Evolutionary conservation across 805 yeast species (phyloP), one percentile per base, ranked within the genome.

Genomic region (Cyberlindnera veronae): DNA sequence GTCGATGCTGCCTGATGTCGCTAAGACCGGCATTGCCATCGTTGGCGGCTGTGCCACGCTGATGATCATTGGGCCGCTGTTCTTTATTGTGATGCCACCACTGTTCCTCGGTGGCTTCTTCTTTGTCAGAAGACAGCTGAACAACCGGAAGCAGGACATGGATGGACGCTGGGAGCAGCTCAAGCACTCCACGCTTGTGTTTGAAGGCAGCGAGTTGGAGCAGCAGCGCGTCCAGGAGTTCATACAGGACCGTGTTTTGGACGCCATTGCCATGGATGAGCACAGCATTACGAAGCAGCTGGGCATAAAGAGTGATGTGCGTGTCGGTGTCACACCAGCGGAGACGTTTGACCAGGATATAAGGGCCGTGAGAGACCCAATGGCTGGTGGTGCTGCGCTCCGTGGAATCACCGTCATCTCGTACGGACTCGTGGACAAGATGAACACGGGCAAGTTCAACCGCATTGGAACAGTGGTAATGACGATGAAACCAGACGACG

Each of bases 21-120:
- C 37, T 4, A 47, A 41, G 30, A 35, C 46, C 2, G 44, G 32
- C 3, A n/a, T 44, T 6, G 42, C 35, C 3, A 19, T 44, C 4
- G 18, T 47, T 12, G 48, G 46, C 2, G 46, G 45, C 9, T 44
- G 51, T 21, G 48, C 46, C 5, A 29, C 38, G 9, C 29, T 47
- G 16, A 44, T 47, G 46, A 24, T 47, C 5, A 7, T 44, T 8
- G 51, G 51, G 3, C 59, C 60, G 1, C 18, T 56, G 22, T 34
- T 56, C 27, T 48, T 56, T 28, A 45, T 54, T 16, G 43, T 51
- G 1, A 38, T 48, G 1, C 60, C 60, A 3, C 59, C 59, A 1
- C 26, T 56, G 34, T 24, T 51, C 14, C 28, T 53, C 19, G 55
- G 54, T 31, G 51, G 50, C 8, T 43, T 43, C 24, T 34, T 56